Conservation (phyloP, 1,284 basidiomycete genomes). For the Ustilago nuda region DNA sequence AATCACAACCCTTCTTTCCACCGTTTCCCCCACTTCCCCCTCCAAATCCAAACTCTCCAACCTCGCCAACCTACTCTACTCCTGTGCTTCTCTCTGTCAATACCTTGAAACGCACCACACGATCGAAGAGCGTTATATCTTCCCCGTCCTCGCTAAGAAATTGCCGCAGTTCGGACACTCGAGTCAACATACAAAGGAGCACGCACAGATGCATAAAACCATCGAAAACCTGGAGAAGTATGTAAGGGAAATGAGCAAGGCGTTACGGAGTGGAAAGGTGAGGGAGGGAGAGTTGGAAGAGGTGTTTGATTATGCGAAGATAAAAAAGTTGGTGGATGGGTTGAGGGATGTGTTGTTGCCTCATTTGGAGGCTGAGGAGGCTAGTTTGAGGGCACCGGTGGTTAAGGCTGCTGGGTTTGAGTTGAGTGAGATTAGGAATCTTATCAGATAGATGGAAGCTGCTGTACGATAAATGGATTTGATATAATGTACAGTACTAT, state of each 20-base stretch:
- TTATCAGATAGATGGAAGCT: conserved; percentile 24
- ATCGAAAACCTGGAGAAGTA: conserved; percentile 40
- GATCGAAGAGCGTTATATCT: conserved; percentile 63
- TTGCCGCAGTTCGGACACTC: conserved; percentile 57
- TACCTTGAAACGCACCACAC: conserved; percentile 59
- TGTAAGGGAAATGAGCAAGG: conserved; percentile 11
- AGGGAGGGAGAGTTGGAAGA: conserved; percentile 22
- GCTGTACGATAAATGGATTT: neutral
- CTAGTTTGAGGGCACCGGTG: conserved; percentile 40
- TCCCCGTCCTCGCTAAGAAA: conserved; percentile 55
- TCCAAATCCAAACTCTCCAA: conserved; percentile 22
- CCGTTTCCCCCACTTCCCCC: conserved; percentile 5
- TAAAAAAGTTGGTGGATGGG: conserved; percentile 20
- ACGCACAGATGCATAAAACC: conserved; percentile 46
- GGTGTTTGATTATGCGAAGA: conserved; percentile 43
- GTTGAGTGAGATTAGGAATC: conserved; percentile 32
- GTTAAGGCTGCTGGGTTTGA: conserved; percentile 50
- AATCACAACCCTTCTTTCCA: conserved; percentile 35
- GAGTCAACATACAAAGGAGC: conserved; percentile 48
- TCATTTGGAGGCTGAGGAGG: conserved; percentile 57
- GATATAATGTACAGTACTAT: neutral
- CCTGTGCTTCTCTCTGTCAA: conserved; percentile 22
- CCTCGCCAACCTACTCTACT: conserved; percentile 33
- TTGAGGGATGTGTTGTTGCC: conserved; percentile 47
- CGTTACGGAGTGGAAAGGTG: conserved; percentile 18